Evolutionary conservation across 257 asterid genomes (phyloP), one percentile per base, ranked within the genome.

Genomic region (Cruciata laevipes): DNA sequence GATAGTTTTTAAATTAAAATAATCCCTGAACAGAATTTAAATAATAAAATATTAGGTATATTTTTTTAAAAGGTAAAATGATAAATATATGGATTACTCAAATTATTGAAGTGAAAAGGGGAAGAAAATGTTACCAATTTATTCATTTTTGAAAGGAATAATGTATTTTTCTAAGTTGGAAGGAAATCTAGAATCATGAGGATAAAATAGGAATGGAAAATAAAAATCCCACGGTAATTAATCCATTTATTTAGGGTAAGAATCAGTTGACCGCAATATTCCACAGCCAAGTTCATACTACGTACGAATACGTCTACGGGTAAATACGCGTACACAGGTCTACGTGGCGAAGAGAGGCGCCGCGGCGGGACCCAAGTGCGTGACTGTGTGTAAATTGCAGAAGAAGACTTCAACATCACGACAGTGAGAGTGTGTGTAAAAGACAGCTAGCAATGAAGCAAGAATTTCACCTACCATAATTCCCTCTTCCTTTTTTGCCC

Each of bases 381-480:
- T 18, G 75, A 17, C 42, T 30, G 30, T 35, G 33, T 35, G 83
- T 42, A 12, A n/a, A 69, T 70, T 76, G 79, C 13, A 59, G 80
- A 75, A 77, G 81, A 77, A 77, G 82, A 74, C 95, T 90, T 90
- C 69, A 90, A 84, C 87, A 80, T 83, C 86, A 90, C 84, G 95
- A 90, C 75, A 82, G 85, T 59, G 86, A 82, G 72, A 64, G 76
- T 66, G 87, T 68, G 82, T 66, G 85, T 70, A 71, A 79, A 72
- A 67, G 84, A 80, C 96, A 91, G 95, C 96, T 91, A 74, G 95
- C 98, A 89, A 74, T 88, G 89, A 83, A 74, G 71, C 84, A 52
- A 77, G 77, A 85, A 68, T 61, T 82, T 82, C 88, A 88, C 97
- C 96, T 73, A 91, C 90, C 95, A 56, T 80, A 61, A 11, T 65